These are phyloP conservation scores for Leccinum disarticulatum DNA, from an alignment of 768 basidiomycete genomes.

Conservation along the genomic window DNA sequence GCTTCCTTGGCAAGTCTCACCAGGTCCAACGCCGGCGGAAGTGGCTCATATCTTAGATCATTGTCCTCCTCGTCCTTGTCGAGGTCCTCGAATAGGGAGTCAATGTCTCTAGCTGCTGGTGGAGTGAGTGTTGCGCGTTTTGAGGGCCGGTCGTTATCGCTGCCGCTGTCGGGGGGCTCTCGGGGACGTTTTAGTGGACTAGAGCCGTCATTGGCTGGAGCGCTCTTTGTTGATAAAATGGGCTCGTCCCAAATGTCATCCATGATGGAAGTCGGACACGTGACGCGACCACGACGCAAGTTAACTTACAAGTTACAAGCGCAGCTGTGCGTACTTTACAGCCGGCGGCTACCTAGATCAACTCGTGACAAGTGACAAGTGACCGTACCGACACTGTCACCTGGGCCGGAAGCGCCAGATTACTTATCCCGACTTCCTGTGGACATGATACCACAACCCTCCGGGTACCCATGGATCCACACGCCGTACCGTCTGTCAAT, in stretches of 20 bases:
- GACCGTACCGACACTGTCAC: no score
- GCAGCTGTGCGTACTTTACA: no score
- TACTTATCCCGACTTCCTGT: no score
- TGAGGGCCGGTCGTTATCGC: constrained; percentile 39
- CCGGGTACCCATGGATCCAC: no score
- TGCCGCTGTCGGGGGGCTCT: constrained; percentile 42
- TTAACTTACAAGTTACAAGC: no score
- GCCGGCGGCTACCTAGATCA: no score
- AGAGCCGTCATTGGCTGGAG: constrained; percentile 18
- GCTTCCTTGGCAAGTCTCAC: no score
- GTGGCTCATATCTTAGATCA: constrained; percentile 23
- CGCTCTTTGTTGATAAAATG: constrained; percentile 23
- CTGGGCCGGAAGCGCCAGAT: no score
- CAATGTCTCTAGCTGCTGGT: constrained; percentile 30
- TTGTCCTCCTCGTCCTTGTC: constrained; percentile 42
- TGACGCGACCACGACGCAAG: background rate
- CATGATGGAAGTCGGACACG: constrained; percentile 17
- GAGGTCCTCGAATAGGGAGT: constrained; percentile 32
- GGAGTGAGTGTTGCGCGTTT: constrained; percentile 24
- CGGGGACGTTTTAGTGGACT: constrained; percentile 34
- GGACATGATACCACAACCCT: no score
- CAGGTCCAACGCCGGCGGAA: no score
- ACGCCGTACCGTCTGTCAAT: no score
- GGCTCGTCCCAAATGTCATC: constrained; percentile 64
- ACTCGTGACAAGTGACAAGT: no score